A percentile compares a stretch with the other conserved stretches of the same genome.
These are phyloP conservation scores for Brassica rapa DNA, from an alignment of 345 rosid genomes.

Conservation along the genomic window DNA sequence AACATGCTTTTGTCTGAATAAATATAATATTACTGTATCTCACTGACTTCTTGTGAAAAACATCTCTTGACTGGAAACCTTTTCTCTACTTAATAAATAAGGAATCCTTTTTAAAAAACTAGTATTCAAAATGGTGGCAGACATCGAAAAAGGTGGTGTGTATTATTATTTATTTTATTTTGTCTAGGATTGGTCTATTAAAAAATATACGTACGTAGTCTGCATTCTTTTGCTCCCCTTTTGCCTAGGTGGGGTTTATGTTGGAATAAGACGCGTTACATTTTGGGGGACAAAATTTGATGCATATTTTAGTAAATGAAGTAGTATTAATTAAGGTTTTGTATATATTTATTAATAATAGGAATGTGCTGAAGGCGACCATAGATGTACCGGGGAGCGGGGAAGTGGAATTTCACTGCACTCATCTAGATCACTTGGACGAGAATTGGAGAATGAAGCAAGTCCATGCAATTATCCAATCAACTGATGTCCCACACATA, in stretches of 20 bases:
- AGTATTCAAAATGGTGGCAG: slow-evolving; percentile 24
- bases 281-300: not conserved
- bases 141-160: slow-evolving; percentile 27
- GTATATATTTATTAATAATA: slow-evolving; percentile 16
- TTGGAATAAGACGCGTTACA: not conserved
- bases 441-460: slow-evolving; percentile 97
- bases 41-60: slow-evolving; percentile 30
- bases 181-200: not conserved
- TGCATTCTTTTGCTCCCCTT: not conserved
- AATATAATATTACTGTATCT: not conserved
- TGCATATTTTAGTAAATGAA: not conserved
- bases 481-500: slow-evolving; percentile 64
- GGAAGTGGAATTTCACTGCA: slow-evolving; percentile 86
- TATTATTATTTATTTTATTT: not conserved
- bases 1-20: slow-evolving; percentile 23
- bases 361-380: slow-evolving; percentile 86
- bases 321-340: not conserved
- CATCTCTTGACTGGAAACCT: not conserved
- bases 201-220: not conserved
- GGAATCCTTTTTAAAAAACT: not conserved
- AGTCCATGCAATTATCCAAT: slow-evolving; percentile 67
- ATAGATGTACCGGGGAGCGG: slow-evolving; percentile 76
- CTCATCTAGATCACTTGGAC: slow-evolving; percentile 87
- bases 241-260: not conserved
- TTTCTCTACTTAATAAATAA: not conserved